Base-by-base conservation (phyloP, 2,329 filamentous ascomycete species). In the Aspergillus versicolor region DNA sequence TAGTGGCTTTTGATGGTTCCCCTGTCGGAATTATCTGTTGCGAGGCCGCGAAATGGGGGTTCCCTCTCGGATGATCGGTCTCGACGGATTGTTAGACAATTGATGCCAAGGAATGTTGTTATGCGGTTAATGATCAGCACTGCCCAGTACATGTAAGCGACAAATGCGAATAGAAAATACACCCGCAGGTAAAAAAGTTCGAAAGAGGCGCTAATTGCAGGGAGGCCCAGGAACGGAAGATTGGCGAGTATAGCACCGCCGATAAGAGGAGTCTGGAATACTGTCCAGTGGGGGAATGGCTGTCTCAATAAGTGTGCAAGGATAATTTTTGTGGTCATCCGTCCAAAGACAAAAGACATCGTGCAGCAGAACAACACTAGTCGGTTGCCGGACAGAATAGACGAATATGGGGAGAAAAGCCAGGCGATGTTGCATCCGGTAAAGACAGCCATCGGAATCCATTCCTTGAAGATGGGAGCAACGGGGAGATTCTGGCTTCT, bases 261-360 rank as follows among this genome's bases (percentile, higher is more conserved):
- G 47, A 97, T 83, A 40, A 99, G 86, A 7, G 94, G 94, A 34
- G 84, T 86, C 38, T 97, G 82, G 84, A 97, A 90, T 48, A 94
- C 84, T 11, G 94, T 97, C 92, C 92, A 97, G 82, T 90, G 95
- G 1, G 94, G 94, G 77, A 97, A 99, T 3, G 93, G 90, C 73
- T 97, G 94, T 61, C 86, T 86, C 2, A 94, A 94, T 51, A 99
- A 81, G 75, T 99, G 94, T 3, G 94, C 93, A 17, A 99, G 86
- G 70, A 99, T 99, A 75, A 97, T 97, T 81, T 97, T 99, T 40
- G 94, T 99, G 0, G 94, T 97, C 88, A 99, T 92, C 65, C 94
- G 89, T 37, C 94, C 94, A 74, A 99, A 97, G 58, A 97, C 94
- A 67, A 97, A 92, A n/a, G 91, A 90, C 82, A 97, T 89, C 58